A percentile compares a stretch with the other conserved stretches of the same genome.
Conservation (phyloP, 768 basidiomycete species). For the Termitomyces sp. region DNA sequence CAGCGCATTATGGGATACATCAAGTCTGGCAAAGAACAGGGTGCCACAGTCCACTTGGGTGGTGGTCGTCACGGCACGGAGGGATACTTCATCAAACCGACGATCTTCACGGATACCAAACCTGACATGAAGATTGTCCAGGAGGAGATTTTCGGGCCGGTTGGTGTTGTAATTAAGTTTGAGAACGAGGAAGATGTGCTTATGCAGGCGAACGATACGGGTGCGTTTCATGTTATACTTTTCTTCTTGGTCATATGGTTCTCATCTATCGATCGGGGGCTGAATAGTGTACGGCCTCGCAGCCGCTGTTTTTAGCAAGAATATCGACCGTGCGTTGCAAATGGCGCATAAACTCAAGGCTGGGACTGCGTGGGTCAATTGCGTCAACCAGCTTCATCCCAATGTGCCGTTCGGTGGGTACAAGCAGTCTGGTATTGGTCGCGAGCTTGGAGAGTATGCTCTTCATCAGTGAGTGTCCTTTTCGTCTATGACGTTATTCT, state of each 20-base stretch:
- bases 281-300: slow-evolving; percentile 69
- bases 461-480: slow-evolving; percentile 47
- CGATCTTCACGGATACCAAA: slow-evolving; percentile 58
- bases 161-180: slow-evolving; percentile 66
- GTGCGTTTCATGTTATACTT: slow-evolving; percentile 12
- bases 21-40: slow-evolving; percentile 40
- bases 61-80: slow-evolving; percentile 41
- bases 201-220: slow-evolving; percentile 75
- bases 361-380: slow-evolving; percentile 74
- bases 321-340: slow-evolving; percentile 68
- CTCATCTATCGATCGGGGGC: neutral
- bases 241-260: too few relatives aligned
- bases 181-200: slow-evolving; percentile 51
- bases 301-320: slow-evolving; percentile 77
- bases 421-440: slow-evolving; percentile 79
- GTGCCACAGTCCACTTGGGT: slow-evolving; percentile 58
- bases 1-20: slow-evolving; percentile 72
- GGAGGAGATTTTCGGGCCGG: slow-evolving; percentile 74
- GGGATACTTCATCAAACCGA: slow-evolving; percentile 63
- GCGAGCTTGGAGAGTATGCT: slow-evolving; percentile 78
- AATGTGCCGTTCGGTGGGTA: slow-evolving; percentile 80
- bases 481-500: neutral
- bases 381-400: slow-evolving; percentile 41
- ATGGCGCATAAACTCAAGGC: slow-evolving; percentile 73
- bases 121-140: slow-evolving; percentile 63